A percentile compares a stretch with the other conserved stretches of the same genome.
Conservation (phyloP, 345 rosid species). For the Aquilaria malaccensis region DNA sequence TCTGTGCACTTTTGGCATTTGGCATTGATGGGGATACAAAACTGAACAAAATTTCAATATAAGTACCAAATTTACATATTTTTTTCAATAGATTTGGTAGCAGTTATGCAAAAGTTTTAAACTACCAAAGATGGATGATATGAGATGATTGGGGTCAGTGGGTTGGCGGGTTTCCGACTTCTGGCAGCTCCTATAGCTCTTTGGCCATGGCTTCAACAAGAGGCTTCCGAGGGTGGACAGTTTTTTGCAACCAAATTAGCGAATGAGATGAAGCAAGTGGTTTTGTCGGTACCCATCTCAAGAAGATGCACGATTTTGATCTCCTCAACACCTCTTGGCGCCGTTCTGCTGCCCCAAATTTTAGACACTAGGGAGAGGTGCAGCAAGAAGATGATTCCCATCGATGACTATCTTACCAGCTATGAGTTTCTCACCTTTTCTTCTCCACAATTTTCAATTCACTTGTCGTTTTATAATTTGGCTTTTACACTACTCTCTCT, state of each 20-base stretch:
- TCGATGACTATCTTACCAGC: conserved; percentile 55
- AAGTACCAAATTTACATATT: too few species aligned
- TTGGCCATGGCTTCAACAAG: conserved; percentile 35
- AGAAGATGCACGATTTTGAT: conserved; percentile 54
- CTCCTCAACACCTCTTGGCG: conserved; percentile 38
- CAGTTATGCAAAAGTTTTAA: too few species aligned
- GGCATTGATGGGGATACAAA: too few species aligned
- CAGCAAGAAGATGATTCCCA: conserved; percentile 58
- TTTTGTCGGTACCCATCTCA: conserved; percentile 37
- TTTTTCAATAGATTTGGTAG: too few species aligned
- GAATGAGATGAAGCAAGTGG: conserved; percentile 19
- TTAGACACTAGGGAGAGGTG: conserved; percentile 83
- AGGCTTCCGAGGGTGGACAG: conserved; percentile 22
- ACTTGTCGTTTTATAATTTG: too few species aligned
- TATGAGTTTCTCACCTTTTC: conserved; percentile 33
- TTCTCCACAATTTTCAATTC: neutral
- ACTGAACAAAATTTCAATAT: too few species aligned
- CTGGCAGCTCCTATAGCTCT: too few species aligned
- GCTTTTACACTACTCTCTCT: too few species aligned
- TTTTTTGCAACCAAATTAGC: conserved; percentile 16
- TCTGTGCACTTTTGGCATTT: too few species aligned
- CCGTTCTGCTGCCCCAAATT: conserved; percentile 34
- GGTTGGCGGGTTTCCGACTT: too few species aligned
- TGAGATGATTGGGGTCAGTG: too few species aligned
- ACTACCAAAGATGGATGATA: too few species aligned